These are phyloP conservation scores for Boletus eberwhitei DNA, from an alignment of 768 basidiomycete species.

Conservation along the genomic window DNA sequence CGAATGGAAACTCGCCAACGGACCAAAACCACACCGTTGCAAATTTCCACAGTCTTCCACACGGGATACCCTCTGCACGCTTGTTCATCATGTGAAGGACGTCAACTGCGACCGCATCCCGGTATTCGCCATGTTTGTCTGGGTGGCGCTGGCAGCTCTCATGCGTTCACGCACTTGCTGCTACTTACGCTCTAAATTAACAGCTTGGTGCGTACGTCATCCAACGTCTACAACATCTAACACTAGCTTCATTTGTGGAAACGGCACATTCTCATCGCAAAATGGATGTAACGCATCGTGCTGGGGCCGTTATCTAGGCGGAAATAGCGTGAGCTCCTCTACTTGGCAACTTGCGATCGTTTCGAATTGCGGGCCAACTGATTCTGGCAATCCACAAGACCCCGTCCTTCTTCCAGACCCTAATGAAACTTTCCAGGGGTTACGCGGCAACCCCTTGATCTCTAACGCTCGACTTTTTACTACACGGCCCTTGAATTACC, in stretches of 20 bases:
- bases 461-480: background rate
- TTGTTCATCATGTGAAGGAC: background rate
- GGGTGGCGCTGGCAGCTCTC: background rate
- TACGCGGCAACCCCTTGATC: background rate
- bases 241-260: background rate
- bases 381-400: background rate
- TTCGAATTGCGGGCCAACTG: background rate
- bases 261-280: background rate
- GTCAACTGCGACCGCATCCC: background rate
- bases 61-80: too few species aligned
- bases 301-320: background rate
- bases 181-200: too few species aligned
- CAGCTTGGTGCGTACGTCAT: too few species aligned
- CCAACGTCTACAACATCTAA: too few species aligned
- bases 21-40: too few species aligned
- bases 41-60: too few species aligned
- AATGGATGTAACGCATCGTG: background rate
- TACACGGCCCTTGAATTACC: background rate
- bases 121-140: background rate
- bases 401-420: background rate
- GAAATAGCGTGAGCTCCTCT: background rate
- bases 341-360: background rate
- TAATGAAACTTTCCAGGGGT: background rate
- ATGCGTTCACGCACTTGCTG: too few species aligned
- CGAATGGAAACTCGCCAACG: too few species aligned